Conservation (phyloP, 257 asterid genomes). For the Gardenia jasminoides region DNA sequence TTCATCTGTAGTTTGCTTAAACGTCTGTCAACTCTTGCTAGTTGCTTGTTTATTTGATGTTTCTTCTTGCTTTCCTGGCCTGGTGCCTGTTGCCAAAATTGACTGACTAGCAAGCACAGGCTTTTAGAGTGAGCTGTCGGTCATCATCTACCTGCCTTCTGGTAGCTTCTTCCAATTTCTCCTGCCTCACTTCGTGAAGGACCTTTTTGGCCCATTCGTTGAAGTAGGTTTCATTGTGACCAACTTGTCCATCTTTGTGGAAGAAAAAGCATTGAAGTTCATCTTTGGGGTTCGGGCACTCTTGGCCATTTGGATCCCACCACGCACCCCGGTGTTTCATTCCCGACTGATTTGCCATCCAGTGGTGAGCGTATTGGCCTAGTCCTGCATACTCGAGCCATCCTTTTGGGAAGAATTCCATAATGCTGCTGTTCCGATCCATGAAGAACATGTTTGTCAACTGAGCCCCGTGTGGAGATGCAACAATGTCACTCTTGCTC, state of each 20-base stretch:
- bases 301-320: conserved; percentile 33
- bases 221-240: conserved; percentile 37
- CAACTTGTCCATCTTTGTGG: conserved; percentile 35
- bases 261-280: conserved; percentile 22
- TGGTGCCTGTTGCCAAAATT: background rate
- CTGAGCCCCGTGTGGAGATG: conserved; percentile 45
- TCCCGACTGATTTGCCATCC: conserved; percentile 41
- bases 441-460: conserved; percentile 37
- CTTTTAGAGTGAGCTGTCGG: conserved; percentile 12
- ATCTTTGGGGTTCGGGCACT: conserved; percentile 33
- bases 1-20: background rate
- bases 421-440: conserved; percentile 32
- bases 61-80: background rate
- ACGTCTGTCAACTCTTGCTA: background rate
- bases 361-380: conserved; percentile 39
- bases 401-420: conserved; percentile 49
- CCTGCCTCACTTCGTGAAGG: conserved; percentile 24
- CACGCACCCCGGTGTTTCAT: conserved; percentile 40
- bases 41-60: background rate
- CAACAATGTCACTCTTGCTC: conserved; percentile 34
- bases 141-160: conserved; percentile 1
- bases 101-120: conserved; percentile 18
- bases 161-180: conserved; percentile 21
- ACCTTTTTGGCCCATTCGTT: conserved; percentile 37
- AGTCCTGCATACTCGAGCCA: conserved; percentile 35